Evolutionary conservation across 2,329 filamentous ascomycete species (phyloP), one percentile per base, ranked within the genome.

Genomic region (Scedosporium aurantiacum): DNA sequence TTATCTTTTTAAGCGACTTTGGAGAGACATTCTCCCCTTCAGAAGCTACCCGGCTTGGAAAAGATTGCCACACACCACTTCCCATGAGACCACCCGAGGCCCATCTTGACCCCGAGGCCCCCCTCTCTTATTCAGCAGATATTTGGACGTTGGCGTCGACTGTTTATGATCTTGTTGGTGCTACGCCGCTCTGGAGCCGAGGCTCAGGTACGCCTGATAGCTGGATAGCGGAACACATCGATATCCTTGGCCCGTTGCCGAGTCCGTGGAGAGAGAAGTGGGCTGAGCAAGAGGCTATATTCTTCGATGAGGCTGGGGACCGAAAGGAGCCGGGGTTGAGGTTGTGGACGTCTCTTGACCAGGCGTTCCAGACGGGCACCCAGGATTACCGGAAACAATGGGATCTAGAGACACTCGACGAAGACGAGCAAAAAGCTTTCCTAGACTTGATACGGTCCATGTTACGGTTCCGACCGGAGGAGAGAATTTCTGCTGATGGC

Each of bases 1-100:
- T 64, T 3, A 43, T 70, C 0, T 60, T 74, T 57, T 69, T 75
- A 1, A 66, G 64, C 63, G 72, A 75, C 63, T 74, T 73, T 66
- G 71, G 71, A 8, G 69, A 71, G 57, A 63, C 70, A 5, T 73
- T 71, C 61, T 40, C 64, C 2, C 67, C 70, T 18, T 61, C 58
- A 14, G 62, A 54, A 23, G 65, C 69, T 0, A 2, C 40, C 54
- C 67, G 68, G 25, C 63, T 57, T 6, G 67, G 69, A 4, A 58
- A 67, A 58, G 61, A 66, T 45, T 67, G 65, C 55, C 63, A 63
- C 16, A 63, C 60, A 5, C 66, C 66, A n/a, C 18, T 63, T 16
- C 64, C 62, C 16, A 58, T 60, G 7, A 63, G 60, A 21, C 62
- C 63, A 4, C 62, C 63, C 7, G 62, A 64, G n/a, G 57, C 41